phyloP scores from a whole-genome alignment of 371 early-diverging fungal species.

The Mortierella sp. region DNA sequence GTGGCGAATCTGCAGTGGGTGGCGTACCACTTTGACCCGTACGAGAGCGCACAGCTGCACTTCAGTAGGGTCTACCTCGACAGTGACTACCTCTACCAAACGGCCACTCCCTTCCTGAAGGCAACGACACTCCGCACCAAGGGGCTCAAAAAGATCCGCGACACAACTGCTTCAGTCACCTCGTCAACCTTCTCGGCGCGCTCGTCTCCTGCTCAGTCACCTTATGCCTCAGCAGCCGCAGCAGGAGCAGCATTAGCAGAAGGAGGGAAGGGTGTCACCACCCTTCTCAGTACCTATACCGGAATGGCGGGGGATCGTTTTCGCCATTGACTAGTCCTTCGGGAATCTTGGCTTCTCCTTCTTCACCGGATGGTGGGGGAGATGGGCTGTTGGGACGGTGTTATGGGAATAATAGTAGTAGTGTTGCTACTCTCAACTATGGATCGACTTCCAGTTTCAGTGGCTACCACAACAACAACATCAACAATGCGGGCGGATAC shows the following conservation, averaged over 20 bases:
- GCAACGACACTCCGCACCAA: slow-evolving; percentile 23
- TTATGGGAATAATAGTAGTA: neutral
- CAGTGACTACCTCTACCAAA: slow-evolving; percentile 37
- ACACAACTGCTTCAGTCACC: slow-evolving; percentile 2
- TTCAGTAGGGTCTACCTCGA: slow-evolving; percentile 41
- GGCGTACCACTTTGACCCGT: slow-evolving; percentile 39
- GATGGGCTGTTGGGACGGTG: slow-evolving; percentile 19
- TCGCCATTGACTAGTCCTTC: slow-evolving; percentile 22
- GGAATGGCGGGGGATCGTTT: slow-evolving; percentile 3
- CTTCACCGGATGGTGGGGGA: slow-evolving; percentile 23
- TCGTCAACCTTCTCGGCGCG: slow-evolving; percentile 1
- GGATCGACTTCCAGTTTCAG: slow-evolving; percentile 6
- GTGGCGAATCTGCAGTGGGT: slow-evolving; percentile 48
- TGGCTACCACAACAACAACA: neutral
- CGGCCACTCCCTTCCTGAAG: slow-evolving; percentile 13
- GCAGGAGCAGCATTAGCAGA: neutral
- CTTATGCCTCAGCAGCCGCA: neutral
- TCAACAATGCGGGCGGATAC: neutral
- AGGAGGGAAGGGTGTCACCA: slow-evolving; percentile 4
- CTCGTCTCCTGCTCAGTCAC: slow-evolving; percentile 1
- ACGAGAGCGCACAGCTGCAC: slow-evolving; percentile 45
- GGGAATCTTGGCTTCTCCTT: slow-evolving; percentile 14
- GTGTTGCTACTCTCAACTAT: neutral
- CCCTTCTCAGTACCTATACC: neutral
- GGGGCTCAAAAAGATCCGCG: slow-evolving; percentile 29